Evolutionary conservation across 2,329 filamentous ascomycete species (phyloP).

Genomic region (Microdochium bolleyi): DNA sequence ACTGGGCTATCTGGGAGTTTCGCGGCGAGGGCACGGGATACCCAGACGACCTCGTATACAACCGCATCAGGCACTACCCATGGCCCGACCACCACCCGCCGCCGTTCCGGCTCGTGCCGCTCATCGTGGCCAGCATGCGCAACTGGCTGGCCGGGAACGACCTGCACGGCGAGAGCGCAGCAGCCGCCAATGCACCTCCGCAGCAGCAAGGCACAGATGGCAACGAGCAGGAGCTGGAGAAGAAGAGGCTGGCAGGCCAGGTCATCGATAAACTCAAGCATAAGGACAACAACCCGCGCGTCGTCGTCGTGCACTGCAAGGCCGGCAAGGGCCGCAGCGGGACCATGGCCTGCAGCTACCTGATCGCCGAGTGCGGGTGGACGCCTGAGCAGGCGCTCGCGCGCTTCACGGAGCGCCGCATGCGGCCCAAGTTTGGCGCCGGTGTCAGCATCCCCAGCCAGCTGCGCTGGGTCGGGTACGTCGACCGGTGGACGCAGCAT

Average conservation of each 20-base stretch:
- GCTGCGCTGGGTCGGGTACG: conserved; percentile 78
- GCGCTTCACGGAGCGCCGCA: conserved; percentile 69
- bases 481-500: conserved; percentile 72
- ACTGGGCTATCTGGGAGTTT: conserved; percentile 98
- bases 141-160: conserved; percentile 65
- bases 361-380: conserved; percentile 77
- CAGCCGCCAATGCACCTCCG: neutral
- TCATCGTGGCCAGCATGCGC: conserved; percentile 87
- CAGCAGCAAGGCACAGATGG: conserved; percentile 1
- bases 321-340: conserved; percentile 92
- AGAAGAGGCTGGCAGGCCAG: conserved; percentile 10
- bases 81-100: conserved; percentile 98
- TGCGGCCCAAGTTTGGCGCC: conserved; percentile 81
- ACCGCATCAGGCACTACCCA: conserved; percentile 81
- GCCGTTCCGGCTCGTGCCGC: conserved; percentile 79
- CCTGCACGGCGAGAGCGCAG: conserved; percentile 17
- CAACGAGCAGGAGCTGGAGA: conserved; percentile 6
- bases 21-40: conserved; percentile 95
- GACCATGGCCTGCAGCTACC: conserved; percentile 77
- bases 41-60: conserved; percentile 81
- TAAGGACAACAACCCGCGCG: conserved; percentile 41
- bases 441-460: conserved; percentile 94
- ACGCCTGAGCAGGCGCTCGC: conserved; percentile 42
- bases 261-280: conserved; percentile 21
- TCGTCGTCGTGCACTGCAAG: conserved; percentile 93